Evolutionary conservation across 2,329 filamentous ascomycete species (phyloP), one percentile per base, ranked within the genome.

Genomic region (Diaporthe sp.): DNA sequence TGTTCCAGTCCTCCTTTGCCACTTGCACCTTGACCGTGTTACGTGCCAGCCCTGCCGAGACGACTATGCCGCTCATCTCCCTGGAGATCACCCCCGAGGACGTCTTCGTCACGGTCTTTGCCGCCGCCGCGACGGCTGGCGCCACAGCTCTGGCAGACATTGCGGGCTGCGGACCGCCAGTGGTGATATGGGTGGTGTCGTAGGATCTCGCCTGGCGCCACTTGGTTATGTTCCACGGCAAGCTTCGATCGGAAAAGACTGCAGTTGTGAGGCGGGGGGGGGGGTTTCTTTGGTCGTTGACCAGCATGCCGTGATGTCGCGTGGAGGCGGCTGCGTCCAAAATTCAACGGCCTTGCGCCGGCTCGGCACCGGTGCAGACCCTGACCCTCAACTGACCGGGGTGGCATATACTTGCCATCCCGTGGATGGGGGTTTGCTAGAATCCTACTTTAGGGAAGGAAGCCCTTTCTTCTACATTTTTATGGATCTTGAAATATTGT

Each of bases 21-120:
- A 96, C 88, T 78, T 92, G 90, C 77, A 96, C 94, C 84, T 94
- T 95, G 75, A 95, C 93, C 3, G 94, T 95, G 84, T 93, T 94
- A 76, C 91, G 85, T 93, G 95, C 95, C 76, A 92, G 88, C 28
- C 94, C 94, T 9, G 94, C 92, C 57, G 94, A 95, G 68, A 96
- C 90, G 34, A 96, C 94, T 55, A 96, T 91, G 77, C 93, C 94
- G 76, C 65, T 77, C 31, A 61, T 44, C 58, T 73, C 71, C 58
- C 61, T 65, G n/a, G 31, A 51, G 7, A 65, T n/a, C 2, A 19
- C 19, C 13, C 71, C 71, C 34, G 71, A 39, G 17, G 55, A 13
- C 58, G 58, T 53, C 49, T 49, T 70, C 34, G 65, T 70, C 46
- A 70, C 65, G 7, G 65, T 55, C 65, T n/a, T 73, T 53, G 71